A percentile compares a stretch with the other conserved stretches of the same genome.
Evolutionary conservation across 768 basidiomycete species (phyloP).

Genomic region (Phanerochaete carnosa): DNA sequence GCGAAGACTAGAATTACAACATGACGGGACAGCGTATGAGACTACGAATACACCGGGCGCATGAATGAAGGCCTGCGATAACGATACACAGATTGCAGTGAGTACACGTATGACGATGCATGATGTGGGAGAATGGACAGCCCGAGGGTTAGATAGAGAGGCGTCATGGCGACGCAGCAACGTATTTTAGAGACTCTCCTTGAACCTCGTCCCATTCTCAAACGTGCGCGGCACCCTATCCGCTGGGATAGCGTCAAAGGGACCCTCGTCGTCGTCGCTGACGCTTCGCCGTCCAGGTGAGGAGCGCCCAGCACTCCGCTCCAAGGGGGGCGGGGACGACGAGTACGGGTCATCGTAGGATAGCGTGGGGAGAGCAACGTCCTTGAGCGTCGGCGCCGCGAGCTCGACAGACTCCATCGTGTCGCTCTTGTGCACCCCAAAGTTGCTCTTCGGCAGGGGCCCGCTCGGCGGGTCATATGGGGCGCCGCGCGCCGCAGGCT

Average conservation of each 20-base stretch:
- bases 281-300: background rate
- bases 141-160: too few species aligned
- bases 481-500: constrained; percentile 6
- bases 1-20: background rate
- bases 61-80: background rate
- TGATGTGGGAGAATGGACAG: too few species aligned
- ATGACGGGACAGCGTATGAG: background rate
- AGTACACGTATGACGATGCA: background rate
- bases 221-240: constrained; percentile 19
- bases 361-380: background rate
- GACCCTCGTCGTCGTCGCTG: background rate
- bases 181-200: constrained; percentile 15
- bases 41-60: background rate
- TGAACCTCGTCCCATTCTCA: constrained; percentile 29
- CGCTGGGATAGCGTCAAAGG: background rate
- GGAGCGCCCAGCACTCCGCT: background rate
- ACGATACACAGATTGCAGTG: background rate
- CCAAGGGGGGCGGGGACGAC: constrained; percentile 10
- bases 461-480: constrained; percentile 6
- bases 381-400: background rate
- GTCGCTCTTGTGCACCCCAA: constrained; percentile 2
- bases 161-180: background rate
- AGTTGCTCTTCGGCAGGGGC: background rate
- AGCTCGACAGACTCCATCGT: constrained; percentile 15
- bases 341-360: constrained; percentile 12